A percentile compares a stretch with the other conserved stretches of the same genome.
These are phyloP conservation scores for Globisporangium middletonii DNA, from an alignment of 352 stramenopile species.

Conservation along the genomic window DNA sequence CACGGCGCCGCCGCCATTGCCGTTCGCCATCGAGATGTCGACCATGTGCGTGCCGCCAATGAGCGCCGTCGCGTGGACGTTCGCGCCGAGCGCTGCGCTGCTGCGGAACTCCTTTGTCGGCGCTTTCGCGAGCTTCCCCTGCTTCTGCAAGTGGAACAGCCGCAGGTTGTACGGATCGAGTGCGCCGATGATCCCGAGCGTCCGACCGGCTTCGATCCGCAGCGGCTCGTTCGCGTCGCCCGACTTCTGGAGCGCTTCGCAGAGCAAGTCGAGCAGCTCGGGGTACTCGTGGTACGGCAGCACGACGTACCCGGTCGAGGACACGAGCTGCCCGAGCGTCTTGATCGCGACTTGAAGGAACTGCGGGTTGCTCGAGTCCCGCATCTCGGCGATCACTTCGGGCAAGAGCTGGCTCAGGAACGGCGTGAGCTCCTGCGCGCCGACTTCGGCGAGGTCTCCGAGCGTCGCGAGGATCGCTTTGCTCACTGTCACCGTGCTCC, in stretches of 20 bases:
- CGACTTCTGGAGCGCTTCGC: conserved; percentile 71
- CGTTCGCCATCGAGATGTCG: conserved; percentile 16
- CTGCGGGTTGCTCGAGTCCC: conserved; percentile 78
- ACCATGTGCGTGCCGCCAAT: conserved; percentile 13
- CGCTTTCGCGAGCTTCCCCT: conserved; percentile 64
- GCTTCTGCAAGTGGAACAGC: conserved; percentile 75
- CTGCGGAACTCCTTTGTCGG: conserved; percentile 71
- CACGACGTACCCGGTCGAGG: conserved; percentile 80
- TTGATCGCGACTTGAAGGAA: conserved; percentile 85
- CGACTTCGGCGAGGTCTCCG: conserved; percentile 74
- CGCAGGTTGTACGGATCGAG: conserved; percentile 83
- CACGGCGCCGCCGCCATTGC: conserved; percentile 12
- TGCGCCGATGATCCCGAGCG: conserved; percentile 72
- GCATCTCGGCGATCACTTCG: conserved; percentile 84
- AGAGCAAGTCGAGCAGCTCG: conserved; percentile 75
- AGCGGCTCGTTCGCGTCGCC: conserved; percentile 72
- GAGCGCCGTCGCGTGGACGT: conserved; percentile 11
- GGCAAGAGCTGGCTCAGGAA: conserved; percentile 81
- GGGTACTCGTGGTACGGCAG: conserved; percentile 82
- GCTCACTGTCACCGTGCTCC: conserved; percentile 75
- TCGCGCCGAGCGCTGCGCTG: conserved; percentile 26
- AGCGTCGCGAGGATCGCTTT: conserved; percentile 82
- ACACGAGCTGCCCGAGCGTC: conserved; percentile 77
- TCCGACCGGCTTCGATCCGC: conserved; percentile 74
- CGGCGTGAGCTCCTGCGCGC: conserved; percentile 69